A percentile compares a stretch with the other conserved stretches of the same genome.
Evolutionary conservation across 495 filamentous ascomycete genomes (phyloP).

Genomic region (Penicillium longicatenatum): DNA sequence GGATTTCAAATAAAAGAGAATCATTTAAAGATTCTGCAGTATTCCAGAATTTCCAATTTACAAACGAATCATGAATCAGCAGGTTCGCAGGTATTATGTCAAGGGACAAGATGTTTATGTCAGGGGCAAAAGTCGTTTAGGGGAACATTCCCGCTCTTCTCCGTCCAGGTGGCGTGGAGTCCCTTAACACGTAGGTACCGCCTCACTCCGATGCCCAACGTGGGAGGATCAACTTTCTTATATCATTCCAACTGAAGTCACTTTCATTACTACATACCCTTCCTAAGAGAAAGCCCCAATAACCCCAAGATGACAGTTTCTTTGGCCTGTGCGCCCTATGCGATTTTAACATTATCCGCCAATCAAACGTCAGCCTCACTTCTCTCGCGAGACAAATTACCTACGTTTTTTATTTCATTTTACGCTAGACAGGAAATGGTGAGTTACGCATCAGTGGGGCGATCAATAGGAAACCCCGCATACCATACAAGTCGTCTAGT

Average conservation of each 20-base stretch:
- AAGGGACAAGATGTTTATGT: not conserved
- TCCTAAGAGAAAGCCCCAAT: no score
- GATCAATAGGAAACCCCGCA: not conserved
- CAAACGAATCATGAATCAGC: not conserved
- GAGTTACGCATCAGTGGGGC: not conserved
- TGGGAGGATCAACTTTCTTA: not conserved
- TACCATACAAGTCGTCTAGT: not conserved
- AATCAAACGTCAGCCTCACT: not conserved
- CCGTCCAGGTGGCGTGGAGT: not conserved
- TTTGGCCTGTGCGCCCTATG: not conserved
- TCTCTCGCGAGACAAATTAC: not conserved
- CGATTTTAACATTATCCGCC: not conserved
- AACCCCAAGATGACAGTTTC: not conserved
- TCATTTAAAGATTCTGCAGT: not conserved
- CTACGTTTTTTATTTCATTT: not conserved
- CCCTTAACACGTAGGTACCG: not conserved
- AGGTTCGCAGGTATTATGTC: not conserved
- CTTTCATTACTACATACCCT: no score
- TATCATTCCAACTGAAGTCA: not conserved
- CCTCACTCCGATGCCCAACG: conserved; percentile 1
- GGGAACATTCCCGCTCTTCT: not conserved
- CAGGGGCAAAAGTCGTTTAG: not conserved
- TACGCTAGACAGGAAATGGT: not conserved
- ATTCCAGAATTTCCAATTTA: not conserved
- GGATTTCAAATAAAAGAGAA: conserved; percentile 1